phyloP scores from a whole-genome alignment of 2,329 filamentous ascomycete genomes.

The Trichoderma sp. region DNA sequence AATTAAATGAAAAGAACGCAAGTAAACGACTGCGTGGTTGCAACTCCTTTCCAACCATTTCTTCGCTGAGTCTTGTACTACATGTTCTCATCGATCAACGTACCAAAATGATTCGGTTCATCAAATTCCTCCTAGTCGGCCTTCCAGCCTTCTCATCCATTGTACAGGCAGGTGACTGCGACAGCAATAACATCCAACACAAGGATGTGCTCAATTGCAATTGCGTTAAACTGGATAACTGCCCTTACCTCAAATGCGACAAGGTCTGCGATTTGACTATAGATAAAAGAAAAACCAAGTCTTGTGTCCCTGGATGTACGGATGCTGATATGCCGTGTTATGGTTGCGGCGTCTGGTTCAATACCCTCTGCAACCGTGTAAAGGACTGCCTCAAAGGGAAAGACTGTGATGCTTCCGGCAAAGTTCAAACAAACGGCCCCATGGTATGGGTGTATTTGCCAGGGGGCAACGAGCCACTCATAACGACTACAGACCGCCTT shows the following conservation, averaged over 20 bases:
- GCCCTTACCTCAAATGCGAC: too few relatives aligned
- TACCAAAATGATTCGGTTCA: background rate
- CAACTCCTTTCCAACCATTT: background rate
- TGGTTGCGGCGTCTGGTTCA: constrained; percentile 10
- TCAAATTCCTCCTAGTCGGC: background rate
- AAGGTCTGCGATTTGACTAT: background rate
- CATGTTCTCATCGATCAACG: too few relatives aligned
- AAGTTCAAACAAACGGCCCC: background rate
- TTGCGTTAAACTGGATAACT: background rate
- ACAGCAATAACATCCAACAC: background rate
- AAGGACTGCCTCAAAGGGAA: background rate
- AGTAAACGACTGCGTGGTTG: background rate
- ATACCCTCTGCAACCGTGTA: background rate
- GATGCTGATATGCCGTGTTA: background rate
- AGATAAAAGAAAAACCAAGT: background rate
- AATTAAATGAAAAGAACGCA: background rate
- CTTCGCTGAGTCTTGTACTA: background rate
- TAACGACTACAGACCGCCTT: background rate
- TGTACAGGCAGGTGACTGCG: background rate
- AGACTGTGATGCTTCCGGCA: background rate
- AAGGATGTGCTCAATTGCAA: background rate
- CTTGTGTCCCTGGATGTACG: background rate
- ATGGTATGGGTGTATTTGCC: constrained; percentile 2
- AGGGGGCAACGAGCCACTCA: background rate
- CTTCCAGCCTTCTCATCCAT: background rate